Percentiles rank a stretch among this genome's conserved stretches.
phyloP scores from a whole-genome alignment of 192 early-diverging fungal species.

The Funneliformis mosseae region DNA sequence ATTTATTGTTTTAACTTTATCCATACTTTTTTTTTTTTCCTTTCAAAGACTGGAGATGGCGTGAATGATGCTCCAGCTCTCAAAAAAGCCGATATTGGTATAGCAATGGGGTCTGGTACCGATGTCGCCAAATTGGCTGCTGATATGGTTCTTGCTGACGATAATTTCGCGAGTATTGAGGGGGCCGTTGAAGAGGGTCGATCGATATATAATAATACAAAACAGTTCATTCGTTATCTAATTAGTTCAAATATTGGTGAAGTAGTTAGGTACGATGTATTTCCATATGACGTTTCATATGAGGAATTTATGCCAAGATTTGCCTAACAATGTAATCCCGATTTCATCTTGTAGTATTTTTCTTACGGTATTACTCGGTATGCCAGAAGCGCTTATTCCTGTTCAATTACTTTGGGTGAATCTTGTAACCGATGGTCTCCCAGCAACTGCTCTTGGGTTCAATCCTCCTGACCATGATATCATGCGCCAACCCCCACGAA shows the following conservation, averaged over 20 bases:
- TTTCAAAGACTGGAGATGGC: constrained; percentile 88
- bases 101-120: constrained; percentile 98
- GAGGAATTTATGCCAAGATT: not conserved
- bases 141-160: constrained; percentile 98
- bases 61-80: constrained; percentile 98
- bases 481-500: constrained; percentile 89
- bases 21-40: not conserved
- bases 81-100: constrained; percentile 98
- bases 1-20: not conserved
- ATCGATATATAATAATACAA: constrained; percentile 98
- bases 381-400: constrained; percentile 97
- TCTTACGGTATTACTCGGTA: constrained; percentile 92
- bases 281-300: not conserved
- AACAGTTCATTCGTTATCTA: constrained; percentile 98
- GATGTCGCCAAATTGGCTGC: constrained; percentile 98
- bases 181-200: constrained; percentile 97
- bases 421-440: constrained; percentile 95
- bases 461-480: constrained; percentile 97
- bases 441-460: constrained; percentile 97
- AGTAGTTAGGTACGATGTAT: constrained; percentile 67
- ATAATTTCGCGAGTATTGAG: constrained; percentile 99
- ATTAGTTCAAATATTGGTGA: constrained; percentile 99
- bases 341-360: constrained; percentile 64
- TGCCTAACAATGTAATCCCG: not conserved
- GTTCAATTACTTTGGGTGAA: constrained; percentile 99